These are phyloP conservation scores for Leucosporidium yakuticum DNA, from an alignment of 768 basidiomycete genomes.

Conservation along the genomic window DNA sequence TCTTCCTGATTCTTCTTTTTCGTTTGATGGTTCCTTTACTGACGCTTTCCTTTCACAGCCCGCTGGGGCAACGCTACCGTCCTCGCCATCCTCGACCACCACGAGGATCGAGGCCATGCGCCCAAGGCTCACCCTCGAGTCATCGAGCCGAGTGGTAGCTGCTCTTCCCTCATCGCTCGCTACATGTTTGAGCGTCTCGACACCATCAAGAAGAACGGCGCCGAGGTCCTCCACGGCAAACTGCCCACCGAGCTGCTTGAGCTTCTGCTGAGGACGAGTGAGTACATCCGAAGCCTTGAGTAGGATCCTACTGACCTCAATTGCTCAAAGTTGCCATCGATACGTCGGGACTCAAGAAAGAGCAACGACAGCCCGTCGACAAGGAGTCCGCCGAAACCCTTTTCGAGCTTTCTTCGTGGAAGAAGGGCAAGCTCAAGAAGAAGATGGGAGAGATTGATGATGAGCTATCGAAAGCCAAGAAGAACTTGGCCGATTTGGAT, in stretches of 20 bases:
- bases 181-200: constrained; percentile 18
- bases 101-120: constrained; percentile 20
- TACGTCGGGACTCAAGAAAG: constrained; percentile 11
- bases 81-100: constrained; percentile 17
- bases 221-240: not conserved
- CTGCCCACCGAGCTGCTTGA: constrained; percentile 28
- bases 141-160: constrained; percentile 17
- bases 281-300: too few relatives aligned
- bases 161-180: constrained; percentile 19
- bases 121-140: constrained; percentile 28
- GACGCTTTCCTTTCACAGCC: not conserved
- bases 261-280: constrained; percentile 22
- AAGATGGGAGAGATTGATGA: constrained; percentile 22
- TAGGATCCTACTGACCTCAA: not conserved
- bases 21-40: not conserved
- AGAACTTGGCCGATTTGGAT: constrained; percentile 19
- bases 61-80: not conserved
- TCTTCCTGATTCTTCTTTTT: not conserved
- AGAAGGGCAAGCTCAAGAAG: constrained; percentile 9
- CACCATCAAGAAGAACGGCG: not conserved
- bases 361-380: constrained; percentile 8
- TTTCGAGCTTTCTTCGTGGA: constrained; percentile 6
- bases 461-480: constrained; percentile 16
- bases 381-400: constrained; percentile 2
- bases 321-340: constrained; percentile 26